phyloP scores from a whole-genome alignment of 1,284 basidiomycete species.

The Cronartium quercuum region DNA sequence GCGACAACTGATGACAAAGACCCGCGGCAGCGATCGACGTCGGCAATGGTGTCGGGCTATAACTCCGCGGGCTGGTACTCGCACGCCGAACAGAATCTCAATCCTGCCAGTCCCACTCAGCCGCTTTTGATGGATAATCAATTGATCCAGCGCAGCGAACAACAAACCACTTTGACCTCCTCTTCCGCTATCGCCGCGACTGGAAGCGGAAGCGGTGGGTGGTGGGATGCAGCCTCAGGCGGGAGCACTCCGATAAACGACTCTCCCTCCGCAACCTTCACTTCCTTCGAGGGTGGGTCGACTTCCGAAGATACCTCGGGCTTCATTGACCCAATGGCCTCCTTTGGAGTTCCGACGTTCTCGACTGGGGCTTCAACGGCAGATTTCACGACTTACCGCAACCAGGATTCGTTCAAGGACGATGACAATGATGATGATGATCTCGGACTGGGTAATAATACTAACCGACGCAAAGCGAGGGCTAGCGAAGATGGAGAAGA shows the following conservation, averaged over 20 bases:
- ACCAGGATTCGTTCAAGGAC: background rate
- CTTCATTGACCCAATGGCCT: conserved; percentile 38
- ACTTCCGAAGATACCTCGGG: conserved; percentile 24
- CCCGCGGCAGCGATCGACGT: conserved; percentile 8
- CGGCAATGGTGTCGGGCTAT: conserved; percentile 43
- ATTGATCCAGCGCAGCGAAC: background rate
- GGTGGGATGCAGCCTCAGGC: conserved; percentile 37
- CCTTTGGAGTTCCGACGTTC: conserved; percentile 16
- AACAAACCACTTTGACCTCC: background rate
- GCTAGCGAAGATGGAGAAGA: background rate
- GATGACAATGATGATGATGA: conserved; percentile 28
- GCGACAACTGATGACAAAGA: conserved; percentile 13
- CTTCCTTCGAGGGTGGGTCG: conserved; percentile 7
- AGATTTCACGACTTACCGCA: background rate
- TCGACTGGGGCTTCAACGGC: background rate
- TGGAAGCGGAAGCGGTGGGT: conserved; percentile 16
- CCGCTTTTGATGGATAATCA: background rate
- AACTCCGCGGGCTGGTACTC: conserved; percentile 43
- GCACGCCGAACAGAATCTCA: conserved; percentile 42
- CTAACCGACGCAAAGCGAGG: conserved; percentile 2
- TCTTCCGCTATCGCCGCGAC: conserved; percentile 41
- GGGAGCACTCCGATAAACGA: conserved; percentile 19
- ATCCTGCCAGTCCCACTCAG: conserved; percentile 41
- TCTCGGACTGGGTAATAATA: conserved; percentile 31
- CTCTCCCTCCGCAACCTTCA: conserved; percentile 7